These are phyloP conservation scores for Obelidium mucronatum DNA, from an alignment of 192 early-diverging fungal species.

Conservation along the genomic window DNA sequence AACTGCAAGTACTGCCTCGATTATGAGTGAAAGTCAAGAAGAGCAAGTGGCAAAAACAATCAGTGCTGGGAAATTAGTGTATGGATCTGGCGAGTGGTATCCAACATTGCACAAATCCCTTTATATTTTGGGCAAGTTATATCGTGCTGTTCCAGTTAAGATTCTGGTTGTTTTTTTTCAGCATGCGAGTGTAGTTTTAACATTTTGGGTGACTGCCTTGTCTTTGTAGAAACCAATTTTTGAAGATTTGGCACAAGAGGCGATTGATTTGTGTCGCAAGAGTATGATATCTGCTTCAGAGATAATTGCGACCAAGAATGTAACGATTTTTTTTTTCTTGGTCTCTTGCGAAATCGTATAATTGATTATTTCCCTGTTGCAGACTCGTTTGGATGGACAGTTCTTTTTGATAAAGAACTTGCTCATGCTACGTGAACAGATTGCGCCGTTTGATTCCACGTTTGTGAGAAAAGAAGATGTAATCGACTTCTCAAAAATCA, in stretches of 20 bases:
- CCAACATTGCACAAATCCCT: slow-evolving; percentile 83
- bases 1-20: background rate
- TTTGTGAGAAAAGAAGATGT: slow-evolving; percentile 76
- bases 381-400: slow-evolving; percentile 72
- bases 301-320: slow-evolving; percentile 58
- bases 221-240: slow-evolving; percentile 73
- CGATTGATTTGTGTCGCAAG: slow-evolving; percentile 71
- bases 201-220: slow-evolving; percentile 6
- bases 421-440: slow-evolving; percentile 83
- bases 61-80: slow-evolving; percentile 51
- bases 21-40: slow-evolving; percentile 15
- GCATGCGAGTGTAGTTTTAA: background rate
- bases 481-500: slow-evolving; percentile 70
- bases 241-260: slow-evolving; percentile 87
- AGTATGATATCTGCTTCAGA: slow-evolving; percentile 62
- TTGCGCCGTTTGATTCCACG: slow-evolving; percentile 72
- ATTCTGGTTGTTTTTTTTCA: background rate
- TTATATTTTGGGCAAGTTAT: slow-evolving; percentile 82
- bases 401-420: slow-evolving; percentile 89
- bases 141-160: slow-evolving; percentile 74
- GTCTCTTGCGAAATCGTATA: background rate
- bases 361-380: background rate
- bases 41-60: slow-evolving; percentile 32
- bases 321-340: slow-evolving; percentile 26
- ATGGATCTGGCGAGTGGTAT: slow-evolving; percentile 78